Evolutionary conservation across 2,329 filamentous ascomycete species (phyloP).

Genomic region (Venturia asperata): DNA sequence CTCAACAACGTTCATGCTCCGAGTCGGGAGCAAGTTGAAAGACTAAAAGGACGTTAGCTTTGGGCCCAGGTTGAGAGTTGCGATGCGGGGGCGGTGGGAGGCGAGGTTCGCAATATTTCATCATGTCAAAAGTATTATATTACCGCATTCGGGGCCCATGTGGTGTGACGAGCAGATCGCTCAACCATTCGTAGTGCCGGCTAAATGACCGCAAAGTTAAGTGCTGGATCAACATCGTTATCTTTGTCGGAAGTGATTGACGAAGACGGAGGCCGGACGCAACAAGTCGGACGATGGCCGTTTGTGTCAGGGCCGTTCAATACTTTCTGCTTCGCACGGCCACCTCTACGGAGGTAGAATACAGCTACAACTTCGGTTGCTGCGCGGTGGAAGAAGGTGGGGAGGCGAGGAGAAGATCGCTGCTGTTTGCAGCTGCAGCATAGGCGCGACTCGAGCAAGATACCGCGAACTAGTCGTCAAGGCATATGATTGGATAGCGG

Average conservation of each 20-base stretch:
- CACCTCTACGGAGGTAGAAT: not conserved
- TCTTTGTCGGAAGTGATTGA: not conserved
- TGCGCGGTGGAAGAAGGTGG: not conserved
- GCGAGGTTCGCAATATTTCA: not conserved
- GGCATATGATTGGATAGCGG: not conserved
- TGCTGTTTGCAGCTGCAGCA: not conserved
- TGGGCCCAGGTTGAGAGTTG: not conserved
- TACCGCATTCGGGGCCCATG: not conserved
- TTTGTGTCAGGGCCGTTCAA: not conserved
- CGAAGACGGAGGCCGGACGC: not conserved
- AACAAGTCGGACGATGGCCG: not conserved
- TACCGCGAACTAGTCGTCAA: not conserved
- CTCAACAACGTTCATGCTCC: not conserved
- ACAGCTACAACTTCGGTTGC: not conserved
- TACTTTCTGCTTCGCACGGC: not conserved
- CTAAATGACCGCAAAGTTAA: not conserved
- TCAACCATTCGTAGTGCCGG: not conserved
- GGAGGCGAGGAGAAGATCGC: not conserved
- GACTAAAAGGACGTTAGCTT: not conserved
- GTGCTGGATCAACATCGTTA: not conserved
- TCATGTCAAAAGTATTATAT: not conserved
- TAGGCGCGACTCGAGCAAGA: not conserved
- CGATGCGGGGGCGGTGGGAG: not conserved
- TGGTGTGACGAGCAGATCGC: slow-evolving; percentile 4
- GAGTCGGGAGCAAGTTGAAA: not conserved